These are phyloP conservation scores for Tolypocladium guangdongense DNA, from an alignment of 2,329 filamentous ascomycete species.

Conservation along the genomic window DNA sequence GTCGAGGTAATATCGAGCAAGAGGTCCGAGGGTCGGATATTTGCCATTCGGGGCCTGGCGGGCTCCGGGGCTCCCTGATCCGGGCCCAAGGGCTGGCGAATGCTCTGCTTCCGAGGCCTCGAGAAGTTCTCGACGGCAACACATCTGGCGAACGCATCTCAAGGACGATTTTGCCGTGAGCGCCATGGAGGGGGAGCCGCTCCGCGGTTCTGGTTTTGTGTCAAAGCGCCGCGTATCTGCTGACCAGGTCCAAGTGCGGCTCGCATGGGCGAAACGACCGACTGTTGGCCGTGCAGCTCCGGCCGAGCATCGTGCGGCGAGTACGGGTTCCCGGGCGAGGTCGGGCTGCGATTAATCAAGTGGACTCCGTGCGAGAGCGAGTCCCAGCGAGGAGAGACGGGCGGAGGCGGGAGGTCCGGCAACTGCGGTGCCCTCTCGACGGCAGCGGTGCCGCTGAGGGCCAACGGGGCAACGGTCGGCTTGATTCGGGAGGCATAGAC, in stretches of 20 bases:
- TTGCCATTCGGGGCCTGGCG: conserved; percentile 17
- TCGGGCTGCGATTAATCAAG: conserved; percentile 8
- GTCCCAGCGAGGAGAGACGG: conserved; percentile 35
- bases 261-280: neutral
- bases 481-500: conserved; percentile 12
- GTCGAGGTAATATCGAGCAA: conserved; percentile 16
- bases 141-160: conserved; percentile 24
- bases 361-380: conserved; percentile 19
- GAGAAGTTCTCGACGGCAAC: conserved; percentile 45
- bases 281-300: neutral
- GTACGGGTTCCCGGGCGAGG: neutral
- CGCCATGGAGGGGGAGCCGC: conserved; percentile 18
- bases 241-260: neutral
- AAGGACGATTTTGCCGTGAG: conserved; percentile 20
- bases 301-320: conserved; percentile 2
- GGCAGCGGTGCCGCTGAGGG: neutral
- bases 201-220: conserved; percentile 10
- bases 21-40: conserved; percentile 18
- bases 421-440: conserved; percentile 5
- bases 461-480: conserved; percentile 6
- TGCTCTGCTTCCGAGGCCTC: conserved; percentile 44
- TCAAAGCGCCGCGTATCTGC: conserved; percentile 2
- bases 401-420: conserved; percentile 21
- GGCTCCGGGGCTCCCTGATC: conserved; percentile 15
- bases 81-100: conserved; percentile 26